Conservation (phyloP, 75 land plant species). For the Adiantum capillusveneris region DNA sequence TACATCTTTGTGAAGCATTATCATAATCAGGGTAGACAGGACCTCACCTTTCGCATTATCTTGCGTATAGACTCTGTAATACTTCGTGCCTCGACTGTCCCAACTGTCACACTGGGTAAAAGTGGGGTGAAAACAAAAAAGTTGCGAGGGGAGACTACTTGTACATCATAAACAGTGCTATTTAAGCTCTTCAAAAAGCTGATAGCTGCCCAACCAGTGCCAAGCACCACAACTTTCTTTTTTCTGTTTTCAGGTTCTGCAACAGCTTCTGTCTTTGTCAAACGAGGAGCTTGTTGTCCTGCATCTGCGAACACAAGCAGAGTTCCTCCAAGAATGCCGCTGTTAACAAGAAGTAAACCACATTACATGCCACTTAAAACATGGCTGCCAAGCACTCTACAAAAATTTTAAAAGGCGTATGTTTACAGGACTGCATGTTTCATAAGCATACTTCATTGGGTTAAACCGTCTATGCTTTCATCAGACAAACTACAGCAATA, state of each 20-base stretch:
- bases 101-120: constrained; percentile 93
- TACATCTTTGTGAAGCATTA: background rate
- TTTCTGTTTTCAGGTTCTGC: constrained; percentile 25
- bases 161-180: constrained; percentile 58
- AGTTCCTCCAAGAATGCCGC: constrained; percentile 8
- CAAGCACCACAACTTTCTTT: constrained; percentile 79
- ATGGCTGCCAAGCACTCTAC: too few species aligned
- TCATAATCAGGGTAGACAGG: background rate
- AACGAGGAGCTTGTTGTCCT: background rate
- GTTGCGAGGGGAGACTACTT: constrained; percentile 86
- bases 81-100: constrained; percentile 90
- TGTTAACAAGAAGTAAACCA: too few species aligned
- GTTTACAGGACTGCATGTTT: too few species aligned
- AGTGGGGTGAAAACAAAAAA: constrained; percentile 95
- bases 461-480: too few species aligned
- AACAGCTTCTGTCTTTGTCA: background rate
- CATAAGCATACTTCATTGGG: too few species aligned
- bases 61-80: constrained; percentile 86
- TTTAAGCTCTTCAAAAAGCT: constrained; percentile 78
- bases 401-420: too few species aligned
- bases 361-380: too few species aligned
- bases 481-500: too few species aligned
- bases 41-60: constrained; percentile 20
- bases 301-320: constrained; percentile 13
- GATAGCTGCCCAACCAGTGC: constrained; percentile 98